Evolutionary conservation across 148 eudicot genomes (phyloP).

Genomic region (Rhododendron ovatum): DNA sequence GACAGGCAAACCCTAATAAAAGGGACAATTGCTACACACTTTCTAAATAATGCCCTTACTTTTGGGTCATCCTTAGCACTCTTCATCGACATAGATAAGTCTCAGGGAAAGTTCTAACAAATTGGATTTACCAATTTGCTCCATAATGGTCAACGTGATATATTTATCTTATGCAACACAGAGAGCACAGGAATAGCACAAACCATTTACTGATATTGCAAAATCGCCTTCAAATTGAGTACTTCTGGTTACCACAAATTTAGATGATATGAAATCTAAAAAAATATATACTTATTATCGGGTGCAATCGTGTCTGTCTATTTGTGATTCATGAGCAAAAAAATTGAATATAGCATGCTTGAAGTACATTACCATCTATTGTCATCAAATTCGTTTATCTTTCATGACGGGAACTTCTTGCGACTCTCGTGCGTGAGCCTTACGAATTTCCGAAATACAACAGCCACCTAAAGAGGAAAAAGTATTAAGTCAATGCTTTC

Average conservation of each 20-base stretch:
- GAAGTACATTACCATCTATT: slow-evolving; percentile 60
- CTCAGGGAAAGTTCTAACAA: neutral
- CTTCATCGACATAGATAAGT: slow-evolving; percentile 3
- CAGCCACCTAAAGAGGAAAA: slow-evolving; percentile 46
- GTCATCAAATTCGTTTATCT: slow-evolving; percentile 67
- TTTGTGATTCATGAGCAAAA: neutral
- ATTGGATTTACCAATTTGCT: neutral
- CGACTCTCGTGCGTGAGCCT: slow-evolving; percentile 55
- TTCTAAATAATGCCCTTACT: too few relatives aligned
- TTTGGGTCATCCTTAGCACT: too few relatives aligned
- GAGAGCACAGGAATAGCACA: neutral
- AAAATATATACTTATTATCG: neutral
- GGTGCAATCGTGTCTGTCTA: neutral
- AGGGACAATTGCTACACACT: neutral
- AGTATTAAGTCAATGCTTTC: neutral
- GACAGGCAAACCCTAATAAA: neutral
- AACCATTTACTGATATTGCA: neutral
- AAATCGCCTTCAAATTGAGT: neutral
- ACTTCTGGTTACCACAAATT: neutral
- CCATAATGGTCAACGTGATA: neutral
- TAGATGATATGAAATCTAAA: neutral
- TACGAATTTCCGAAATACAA: slow-evolving; percentile 55
- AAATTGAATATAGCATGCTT: slow-evolving; percentile 23
- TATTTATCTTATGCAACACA: neutral
- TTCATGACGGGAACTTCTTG: slow-evolving; percentile 47